Conservation (phyloP, 768 basidiomycete genomes). For the Lepiota brunneoincarnata region DNA sequence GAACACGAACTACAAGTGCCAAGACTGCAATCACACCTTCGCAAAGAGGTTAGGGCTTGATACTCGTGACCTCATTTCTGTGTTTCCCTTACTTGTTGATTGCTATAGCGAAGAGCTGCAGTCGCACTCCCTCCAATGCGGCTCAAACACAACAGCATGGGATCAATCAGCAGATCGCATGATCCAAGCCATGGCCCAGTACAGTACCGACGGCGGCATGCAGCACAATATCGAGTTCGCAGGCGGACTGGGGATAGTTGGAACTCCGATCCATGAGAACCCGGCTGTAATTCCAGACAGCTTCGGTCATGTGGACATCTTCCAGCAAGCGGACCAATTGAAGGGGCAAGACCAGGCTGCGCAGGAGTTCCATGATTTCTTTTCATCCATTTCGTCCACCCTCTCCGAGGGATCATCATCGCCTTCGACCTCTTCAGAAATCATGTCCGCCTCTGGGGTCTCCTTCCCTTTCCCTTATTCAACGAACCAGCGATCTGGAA, state of each 20-base stretch:
- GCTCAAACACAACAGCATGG: conserved; percentile 2
- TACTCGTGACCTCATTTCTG: not conserved
- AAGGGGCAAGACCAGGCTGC: conserved; percentile 2
- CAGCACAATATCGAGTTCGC: conserved; percentile 10
- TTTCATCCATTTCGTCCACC: conserved; percentile 11
- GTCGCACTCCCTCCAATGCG: conserved; percentile 11
- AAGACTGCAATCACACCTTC: conserved; percentile 23
- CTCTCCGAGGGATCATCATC: conserved; percentile 24
- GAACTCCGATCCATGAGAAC: conserved; percentile 9
- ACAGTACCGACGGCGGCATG: conserved; percentile 3
- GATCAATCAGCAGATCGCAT: conserved; percentile 9
- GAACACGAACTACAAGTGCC: conserved; percentile 23
- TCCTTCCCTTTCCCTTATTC: conserved; percentile 13
- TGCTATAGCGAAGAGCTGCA: conserved; percentile 12
- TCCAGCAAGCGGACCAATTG: conserved; percentile 8
- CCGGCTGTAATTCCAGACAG: conserved; percentile 3
- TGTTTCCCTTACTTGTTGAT: not conserved
- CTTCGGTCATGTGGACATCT: conserved; percentile 15
- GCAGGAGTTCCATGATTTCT: conserved; percentile 11
- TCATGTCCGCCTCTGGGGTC: conserved; percentile 16
- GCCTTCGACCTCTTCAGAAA: conserved; percentile 25
- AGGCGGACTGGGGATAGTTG: conserved; percentile 9
- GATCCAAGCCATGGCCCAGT: conserved; percentile 10
- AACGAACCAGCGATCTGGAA: conserved; percentile 10
- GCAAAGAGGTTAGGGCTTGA: conserved; percentile 16